Evolutionary conservation across 371 early-diverging fungal species (phyloP), one percentile per base, ranked within the genome.

Genomic region (Mucor circinelloides): DNA sequence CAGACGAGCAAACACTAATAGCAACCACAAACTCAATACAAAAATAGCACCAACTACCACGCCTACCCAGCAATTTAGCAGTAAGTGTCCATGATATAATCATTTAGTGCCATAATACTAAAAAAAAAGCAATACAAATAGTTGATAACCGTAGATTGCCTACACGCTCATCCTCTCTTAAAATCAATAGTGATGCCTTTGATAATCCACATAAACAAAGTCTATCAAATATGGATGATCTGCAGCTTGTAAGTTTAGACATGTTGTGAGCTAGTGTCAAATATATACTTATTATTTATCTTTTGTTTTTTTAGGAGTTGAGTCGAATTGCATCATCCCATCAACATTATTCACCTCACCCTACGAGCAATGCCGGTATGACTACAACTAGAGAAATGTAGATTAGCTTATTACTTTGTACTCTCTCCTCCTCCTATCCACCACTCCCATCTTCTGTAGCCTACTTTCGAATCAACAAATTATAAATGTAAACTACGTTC

Each of bases 171-270:
- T 67, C 72, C 10, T 67, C 72, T 31, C n/a, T 72, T 17, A 72
- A 60, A 15, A 34, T 64, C 57, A 60, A 60, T 13, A 57, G 42
- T 6, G 68, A 69, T 67, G 76, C 48, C 17, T 68, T 74, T 64
- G 74, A 71, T 61, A 66, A 36, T 19, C 32, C 44, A 27, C 57
- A 58, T 38, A 55, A 38, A 58, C 38, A 57, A 36, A 52, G 68
- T 44, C 12, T 73, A 58, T 74, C 81, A 5, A 81, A 72, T 63
- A 70, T 81, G 62, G 79, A 77, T 67, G 82, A 81, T 38, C 61
- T 79, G 19, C 74, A 79, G 63, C 52, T 68, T 56, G 77, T 80
- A 73, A 65, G 57, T 50, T 8, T 50, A 23, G 2, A 50, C 21
- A 50, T 25, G 21, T 10, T 13, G 23, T 50, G 0, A 21, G 50